Evolutionary conservation across 495 filamentous ascomycete species (phyloP).

Genomic region (Neurospora tetrasperma): DNA sequence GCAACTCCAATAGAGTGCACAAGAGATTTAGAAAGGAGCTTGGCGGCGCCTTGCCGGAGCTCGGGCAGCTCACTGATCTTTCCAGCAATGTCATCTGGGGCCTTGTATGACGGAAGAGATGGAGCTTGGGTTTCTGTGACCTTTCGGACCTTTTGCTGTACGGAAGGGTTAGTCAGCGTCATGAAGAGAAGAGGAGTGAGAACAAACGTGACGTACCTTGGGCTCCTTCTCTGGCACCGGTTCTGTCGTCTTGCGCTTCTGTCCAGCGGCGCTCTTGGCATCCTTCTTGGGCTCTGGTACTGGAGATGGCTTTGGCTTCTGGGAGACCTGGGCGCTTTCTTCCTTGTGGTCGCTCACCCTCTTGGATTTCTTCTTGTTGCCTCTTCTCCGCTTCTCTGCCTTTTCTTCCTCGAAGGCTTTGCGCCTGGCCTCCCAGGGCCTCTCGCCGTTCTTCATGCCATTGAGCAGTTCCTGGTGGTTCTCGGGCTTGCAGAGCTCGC

Average conservation of each 20-base stretch:
- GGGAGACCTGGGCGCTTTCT: constrained; percentile 23
- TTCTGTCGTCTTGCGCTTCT: constrained; percentile 38
- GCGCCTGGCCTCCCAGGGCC: constrained; percentile 68
- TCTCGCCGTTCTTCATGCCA: constrained; percentile 66
- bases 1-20: constrained; percentile 26
- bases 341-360: constrained; percentile 41
- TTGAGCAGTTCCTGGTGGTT: constrained; percentile 66
- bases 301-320: constrained; percentile 22
- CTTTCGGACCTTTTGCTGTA: constrained; percentile 41
- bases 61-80: constrained; percentile 33
- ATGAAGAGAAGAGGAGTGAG: neutral
- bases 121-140: constrained; percentile 33
- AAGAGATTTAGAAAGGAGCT: constrained; percentile 35
- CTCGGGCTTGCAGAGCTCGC: constrained; percentile 78
- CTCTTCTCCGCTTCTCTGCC: constrained; percentile 25
- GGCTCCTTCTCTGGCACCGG: constrained; percentile 32
- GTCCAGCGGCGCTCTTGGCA: constrained; percentile 11
- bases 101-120: constrained; percentile 20
- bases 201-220: constrained; percentile 21
- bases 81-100: constrained; percentile 28
- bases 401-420: constrained; percentile 40
- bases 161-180: neutral
- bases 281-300: constrained; percentile 28
- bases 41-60: constrained; percentile 31
- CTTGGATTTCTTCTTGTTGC: constrained; percentile 38